Evolutionary conservation across 176 grass and related monocot genomes (phyloP), one percentile per base, ranked within the genome.

Genomic region (Cenchrus purpureus): DNA sequence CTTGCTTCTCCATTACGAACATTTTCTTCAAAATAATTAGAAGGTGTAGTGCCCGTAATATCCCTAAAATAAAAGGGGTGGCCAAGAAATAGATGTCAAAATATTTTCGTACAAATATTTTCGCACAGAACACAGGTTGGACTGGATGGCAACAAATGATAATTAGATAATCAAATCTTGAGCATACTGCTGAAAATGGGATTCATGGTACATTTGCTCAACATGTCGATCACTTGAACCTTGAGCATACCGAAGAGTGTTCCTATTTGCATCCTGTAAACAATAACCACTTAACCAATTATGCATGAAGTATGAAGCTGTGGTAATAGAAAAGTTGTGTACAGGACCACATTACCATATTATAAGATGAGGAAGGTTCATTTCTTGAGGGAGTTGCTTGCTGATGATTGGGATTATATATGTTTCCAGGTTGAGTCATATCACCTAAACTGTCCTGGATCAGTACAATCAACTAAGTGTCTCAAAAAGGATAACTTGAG

Each of bases 1-100:
- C 72, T 55, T 55, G 14, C 48, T 54, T 54, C 72, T 32, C 62
- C 65, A 67, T 88, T 67, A 65, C 84, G 86, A 86, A 74, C 53
- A 84, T 86, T 91, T 77, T 84, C 89, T 83, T 91, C 87, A 75
- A 86, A 90, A 68, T 86, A 92, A 87, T 76, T 90, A 63, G 88
- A 85, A 58, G 65, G 73, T 71, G 68, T 50, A 68, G 88, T 15
- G 58, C 85, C 74, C 72, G 75, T 82, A 76, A 85, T 83, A 69
- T 92, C 97, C 83, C 97, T 99, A 70, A 73, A 90, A 77, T 19
- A 56, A 44, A 44, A 87, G 45, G 73, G 43, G 15, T 71, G 52
- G 19, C 7, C 52, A 87, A 59, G 54, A 87, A 80, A 81, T 0
- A 74, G 29, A 60, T 15, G n/a, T 80, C 16, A 92, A 79, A 19